Conservation (phyloP, 1,284 basidiomycete genomes). For the Ganoderma meredithae region DNA sequence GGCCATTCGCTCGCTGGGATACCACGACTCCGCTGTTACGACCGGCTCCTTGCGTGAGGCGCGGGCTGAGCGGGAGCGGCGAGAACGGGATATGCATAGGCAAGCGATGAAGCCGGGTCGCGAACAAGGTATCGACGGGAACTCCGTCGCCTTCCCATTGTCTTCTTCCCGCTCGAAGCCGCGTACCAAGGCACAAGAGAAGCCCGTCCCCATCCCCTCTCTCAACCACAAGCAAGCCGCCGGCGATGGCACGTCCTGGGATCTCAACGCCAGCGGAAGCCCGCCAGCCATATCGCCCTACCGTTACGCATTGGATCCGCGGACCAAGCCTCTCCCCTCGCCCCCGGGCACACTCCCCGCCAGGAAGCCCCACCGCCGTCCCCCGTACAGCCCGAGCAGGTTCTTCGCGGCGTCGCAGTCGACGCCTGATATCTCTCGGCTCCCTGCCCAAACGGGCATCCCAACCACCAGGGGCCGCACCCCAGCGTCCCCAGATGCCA, state of each 20-base stretch:
- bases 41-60: neutral
- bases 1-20: neutral
- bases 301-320: neutral
- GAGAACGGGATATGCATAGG: neutral
- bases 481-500: neutral
- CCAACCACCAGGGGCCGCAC: neutral
- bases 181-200: slow-evolving; percentile 5
- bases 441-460: neutral
- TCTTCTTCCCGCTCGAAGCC: neutral
- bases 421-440: neutral
- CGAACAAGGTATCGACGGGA: neutral
- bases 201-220: neutral
- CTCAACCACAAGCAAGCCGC: neutral
- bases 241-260: neutral
- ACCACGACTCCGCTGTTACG: neutral
- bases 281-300: neutral
- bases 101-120: neutral
- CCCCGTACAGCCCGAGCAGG: neutral
- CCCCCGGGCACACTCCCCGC: neutral
- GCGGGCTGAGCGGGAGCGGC: neutral
- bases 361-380: neutral
- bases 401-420: neutral
- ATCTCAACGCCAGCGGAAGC: neutral
- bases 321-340: neutral
- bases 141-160: neutral